Evolutionary conservation across 2,329 filamentous ascomycete species (phyloP), one percentile per base, ranked within the genome.

Genomic region (Amauroascus niger): DNA sequence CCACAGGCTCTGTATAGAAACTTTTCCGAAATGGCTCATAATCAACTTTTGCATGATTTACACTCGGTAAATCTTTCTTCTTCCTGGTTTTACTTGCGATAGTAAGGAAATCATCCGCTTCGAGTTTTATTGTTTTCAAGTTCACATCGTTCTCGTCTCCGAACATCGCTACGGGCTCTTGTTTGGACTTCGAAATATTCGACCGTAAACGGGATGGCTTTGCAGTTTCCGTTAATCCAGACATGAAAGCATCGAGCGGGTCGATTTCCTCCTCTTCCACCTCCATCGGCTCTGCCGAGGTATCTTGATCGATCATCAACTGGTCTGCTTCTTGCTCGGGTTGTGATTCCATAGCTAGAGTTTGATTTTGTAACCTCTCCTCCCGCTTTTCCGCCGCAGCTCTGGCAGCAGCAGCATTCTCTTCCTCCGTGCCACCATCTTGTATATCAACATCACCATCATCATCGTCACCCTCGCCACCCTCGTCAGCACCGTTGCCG

Each of bases 241-340:
- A 85, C 93, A 98, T 98, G 73, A 94, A 98, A n/a, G 89, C 91
- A 72, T 98, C 93, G 35, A 98, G 75, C 6, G 93, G 88, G 67
- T 98, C 93, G 33, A 93, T 72, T 30, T 87, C 81, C 44, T 89
- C 77, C 22, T 65, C 62, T 26, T 68, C 66, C 5, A 63, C 61
- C 13, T 61, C 57, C 35, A 71, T 52, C 9, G 45, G 14, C 18
- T 53, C 51, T 6, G 51, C 16, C 16, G 43, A 18, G n/a, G 13
- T 11, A 22, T 30, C 14, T 9, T 32, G 35, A 3, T 28, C 41
- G 6, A 13, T n/a, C 13, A 30, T 40, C 6, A 20, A 28, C 24
- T 14, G 18, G 2, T 32, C 26, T 24, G 20, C n/a, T 28, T 52
- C 30, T 9, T 45, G 30, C 9, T 45, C 40, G 9, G 50, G 26